Base-by-base conservation (phyloP, 75 land plant species). In the Sequoiadendron giganteum region DNA sequence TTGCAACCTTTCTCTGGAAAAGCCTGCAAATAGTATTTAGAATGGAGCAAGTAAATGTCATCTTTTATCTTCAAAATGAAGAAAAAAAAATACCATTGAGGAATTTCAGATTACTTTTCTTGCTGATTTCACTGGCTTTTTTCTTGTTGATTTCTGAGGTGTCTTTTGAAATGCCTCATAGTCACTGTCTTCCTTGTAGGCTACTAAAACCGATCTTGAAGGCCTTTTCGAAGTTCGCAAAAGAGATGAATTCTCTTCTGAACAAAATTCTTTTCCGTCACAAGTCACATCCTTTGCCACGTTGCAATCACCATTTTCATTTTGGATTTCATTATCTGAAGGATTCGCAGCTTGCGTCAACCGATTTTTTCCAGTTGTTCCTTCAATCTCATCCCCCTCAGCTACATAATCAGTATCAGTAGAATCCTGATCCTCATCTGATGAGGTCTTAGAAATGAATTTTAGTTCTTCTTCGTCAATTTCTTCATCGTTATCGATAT, bases 381-480 rank as follows among this genome's bases (percentile, higher is more conserved):
- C 21, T 82, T n/a, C 15, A 45, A 82, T 11, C 16, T 82, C 84
- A 82, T 82, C 84, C 84, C 49, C 43, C 84, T 82, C 49, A 47
- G 84, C 84, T n/a, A 82, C 49, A 82, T 82, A 82, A 28, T 82
- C 84, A 1, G 84, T 82, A 21, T 82, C 84, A n/a, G 84, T 82
- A n/a, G 84, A 82, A 82, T 47, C 84, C 84, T 28, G 21, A 82
- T 82, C 84, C n/a, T 82, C 84, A 19, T 82, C 84, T 47, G 84
- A 82, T 82, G 84, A 82, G n/a, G 84, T 82, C 48, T 82, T 82
- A n/a, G 84, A 82, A 82, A 82, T 82, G 21, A 82, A 82, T 47
- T 47, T 82, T 13, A 82, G 52, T 28, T 87, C 90, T 5, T 85
- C 90, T 78, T 89, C 93, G 15, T 91, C 90, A 40, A 54, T 85